Conservation (phyloP, 2,329 filamentous ascomycete species). For the Colletotrichum karsti region DNA sequence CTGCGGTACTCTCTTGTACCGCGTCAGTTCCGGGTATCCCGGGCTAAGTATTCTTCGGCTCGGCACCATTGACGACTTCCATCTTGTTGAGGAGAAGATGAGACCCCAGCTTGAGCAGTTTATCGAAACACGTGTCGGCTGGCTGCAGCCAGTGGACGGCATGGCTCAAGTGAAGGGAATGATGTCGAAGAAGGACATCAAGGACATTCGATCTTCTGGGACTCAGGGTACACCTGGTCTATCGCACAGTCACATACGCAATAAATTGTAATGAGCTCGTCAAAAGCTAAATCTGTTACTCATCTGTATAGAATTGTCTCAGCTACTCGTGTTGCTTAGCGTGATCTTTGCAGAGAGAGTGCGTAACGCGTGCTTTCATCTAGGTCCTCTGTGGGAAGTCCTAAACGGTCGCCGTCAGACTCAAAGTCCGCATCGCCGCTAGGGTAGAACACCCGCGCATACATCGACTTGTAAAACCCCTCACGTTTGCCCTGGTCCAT, state of each 20-base stretch:
- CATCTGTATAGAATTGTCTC: no score
- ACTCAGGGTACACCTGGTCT: no score
- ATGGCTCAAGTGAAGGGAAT: slow-evolving; percentile 33
- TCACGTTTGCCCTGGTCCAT: slow-evolving; percentile 47
- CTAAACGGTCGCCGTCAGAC: slow-evolving; percentile 58
- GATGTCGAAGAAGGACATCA: background rate
- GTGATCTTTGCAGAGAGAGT: background rate
- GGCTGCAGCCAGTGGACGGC: slow-evolving; percentile 51
- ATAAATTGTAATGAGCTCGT: no score
- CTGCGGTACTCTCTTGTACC: slow-evolving; percentile 70
- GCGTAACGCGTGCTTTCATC: slow-evolving; percentile 57
- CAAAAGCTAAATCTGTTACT: no score
- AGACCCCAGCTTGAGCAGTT: slow-evolving; percentile 63
- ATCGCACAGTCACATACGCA: no score
- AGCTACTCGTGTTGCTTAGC: background rate
- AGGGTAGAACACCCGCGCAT: background rate
- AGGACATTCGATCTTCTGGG: no score
- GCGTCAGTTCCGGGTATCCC: slow-evolving; percentile 52
- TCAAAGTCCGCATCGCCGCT: slow-evolving; percentile 25
- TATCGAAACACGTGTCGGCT: slow-evolving; percentile 58
- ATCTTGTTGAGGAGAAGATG: slow-evolving; percentile 63
- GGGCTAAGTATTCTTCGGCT: slow-evolving; percentile 59
- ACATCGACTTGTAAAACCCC: slow-evolving; percentile 49
- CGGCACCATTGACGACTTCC: slow-evolving; percentile 70
- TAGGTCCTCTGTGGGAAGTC: slow-evolving; percentile 64